These are phyloP conservation scores for Globisporangium megalacanthum DNA, from an alignment of 352 stramenopile genomes.

Conservation along the genomic window DNA sequence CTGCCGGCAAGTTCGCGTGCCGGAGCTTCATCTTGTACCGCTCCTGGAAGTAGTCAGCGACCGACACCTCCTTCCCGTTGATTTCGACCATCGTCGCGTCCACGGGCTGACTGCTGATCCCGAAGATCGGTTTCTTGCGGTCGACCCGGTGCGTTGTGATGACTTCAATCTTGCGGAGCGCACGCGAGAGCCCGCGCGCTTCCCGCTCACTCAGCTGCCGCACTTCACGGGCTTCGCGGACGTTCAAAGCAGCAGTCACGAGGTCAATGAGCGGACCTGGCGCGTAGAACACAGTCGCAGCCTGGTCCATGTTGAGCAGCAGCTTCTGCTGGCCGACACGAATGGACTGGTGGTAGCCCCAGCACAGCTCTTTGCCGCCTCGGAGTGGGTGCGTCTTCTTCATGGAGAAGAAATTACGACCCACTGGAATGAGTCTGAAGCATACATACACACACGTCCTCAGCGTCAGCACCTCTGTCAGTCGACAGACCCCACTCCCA, in stretches of 20 bases:
- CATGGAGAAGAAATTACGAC: conserved; percentile 69
- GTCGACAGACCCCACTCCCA: neutral
- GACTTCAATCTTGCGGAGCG: conserved; percentile 49
- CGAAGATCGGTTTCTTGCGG: conserved; percentile 45
- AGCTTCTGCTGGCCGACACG: conserved; percentile 46
- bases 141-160: conserved; percentile 58
- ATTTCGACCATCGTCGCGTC: conserved; percentile 45
- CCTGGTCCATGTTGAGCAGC: conserved; percentile 69
- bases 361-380: conserved; percentile 64
- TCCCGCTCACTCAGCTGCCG: conserved; percentile 31
- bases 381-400: conserved; percentile 49
- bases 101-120: conserved; percentile 37
- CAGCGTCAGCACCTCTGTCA: too few species aligned
- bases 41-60: conserved; percentile 58
- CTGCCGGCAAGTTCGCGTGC: conserved; percentile 56
- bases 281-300: conserved; percentile 63
- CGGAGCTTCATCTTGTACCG: conserved; percentile 52
- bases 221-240: conserved; percentile 28
- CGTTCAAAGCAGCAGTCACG: conserved; percentile 32
- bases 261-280: conserved; percentile 49
- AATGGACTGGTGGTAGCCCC: conserved; percentile 71
- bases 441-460: neutral
- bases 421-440: conserved; percentile 43
- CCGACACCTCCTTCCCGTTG: conserved; percentile 42
- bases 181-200: conserved; percentile 22